Evolutionary conservation across 2,329 filamentous ascomycete genomes (phyloP).

Genomic region (Fusarium brevicatenulatum): DNA sequence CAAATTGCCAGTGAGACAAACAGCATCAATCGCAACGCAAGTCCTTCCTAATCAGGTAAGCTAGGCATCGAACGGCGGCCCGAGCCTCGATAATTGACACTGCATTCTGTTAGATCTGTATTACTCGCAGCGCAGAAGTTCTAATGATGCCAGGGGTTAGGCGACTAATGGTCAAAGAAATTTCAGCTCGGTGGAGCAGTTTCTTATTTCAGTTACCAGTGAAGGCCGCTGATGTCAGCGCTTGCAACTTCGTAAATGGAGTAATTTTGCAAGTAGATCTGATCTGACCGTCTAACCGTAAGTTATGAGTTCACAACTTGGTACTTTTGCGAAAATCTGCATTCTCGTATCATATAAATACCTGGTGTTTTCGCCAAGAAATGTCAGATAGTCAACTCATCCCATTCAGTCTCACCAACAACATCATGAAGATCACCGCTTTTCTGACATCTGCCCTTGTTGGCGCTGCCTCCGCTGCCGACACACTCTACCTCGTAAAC

Average conservation of each 20-base stretch:
- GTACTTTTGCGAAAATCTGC: not conserved
- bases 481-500: not conserved
- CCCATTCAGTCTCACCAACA: rapidly evolving
- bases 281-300: too few species aligned
- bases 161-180: rapidly evolving
- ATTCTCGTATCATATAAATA: not conserved
- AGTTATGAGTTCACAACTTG: rapidly evolving
- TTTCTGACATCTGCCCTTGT: not conserved
- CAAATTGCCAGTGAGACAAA: not conserved
- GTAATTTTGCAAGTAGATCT: rapidly evolving
- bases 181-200: not conserved
- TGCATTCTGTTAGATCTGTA: not conserved
- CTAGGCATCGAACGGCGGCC: not conserved
- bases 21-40: not conserved
- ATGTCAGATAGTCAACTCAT: not conserved
- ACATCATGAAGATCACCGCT: not conserved
- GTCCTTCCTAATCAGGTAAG: too few species aligned
- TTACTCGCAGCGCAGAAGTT: not conserved
- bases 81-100: not conserved
- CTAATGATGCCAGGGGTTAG: not conserved
- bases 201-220: not conserved
- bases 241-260: not conserved
- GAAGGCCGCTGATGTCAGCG: not conserved
- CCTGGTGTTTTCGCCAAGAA: not conserved
- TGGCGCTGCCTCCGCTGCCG: rapidly evolving